phyloP scores from a whole-genome alignment of 106 monocot genomes.

The Dendrobium catenatum region DNA sequence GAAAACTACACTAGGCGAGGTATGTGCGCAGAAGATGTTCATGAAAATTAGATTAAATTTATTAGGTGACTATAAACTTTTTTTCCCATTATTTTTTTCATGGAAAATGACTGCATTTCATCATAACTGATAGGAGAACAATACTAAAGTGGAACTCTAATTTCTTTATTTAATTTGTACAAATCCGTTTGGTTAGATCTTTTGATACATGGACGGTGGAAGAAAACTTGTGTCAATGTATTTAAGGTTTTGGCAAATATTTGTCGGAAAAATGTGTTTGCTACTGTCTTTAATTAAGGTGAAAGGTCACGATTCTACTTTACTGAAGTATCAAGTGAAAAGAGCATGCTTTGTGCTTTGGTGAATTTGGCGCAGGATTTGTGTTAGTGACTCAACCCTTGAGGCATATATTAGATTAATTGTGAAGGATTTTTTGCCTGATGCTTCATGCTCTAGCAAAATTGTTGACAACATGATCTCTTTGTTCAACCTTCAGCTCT shows the following conservation, averaged over 20 bases:
- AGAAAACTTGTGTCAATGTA: background rate
- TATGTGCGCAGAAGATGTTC: conserved; percentile 10
- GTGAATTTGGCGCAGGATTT: too few relatives aligned
- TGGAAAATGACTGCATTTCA: background rate
- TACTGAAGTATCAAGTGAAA: too few relatives aligned
- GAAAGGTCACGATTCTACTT: too few relatives aligned
- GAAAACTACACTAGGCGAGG: conserved; percentile 77
- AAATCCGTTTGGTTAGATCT: background rate
- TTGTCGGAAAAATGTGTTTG: background rate
- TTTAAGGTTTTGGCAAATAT: background rate
- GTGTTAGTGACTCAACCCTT: too few relatives aligned
- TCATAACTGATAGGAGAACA: background rate
- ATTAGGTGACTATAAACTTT: too few relatives aligned
- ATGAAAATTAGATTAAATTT: background rate
- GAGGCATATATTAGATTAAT: too few relatives aligned
- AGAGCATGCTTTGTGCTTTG: too few relatives aligned
- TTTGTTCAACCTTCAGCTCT: too few relatives aligned
- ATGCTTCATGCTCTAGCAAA: too few relatives aligned
- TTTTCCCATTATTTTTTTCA: background rate
- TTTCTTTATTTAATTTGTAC: background rate
- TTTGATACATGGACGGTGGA: background rate
- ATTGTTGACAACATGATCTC: too few relatives aligned
- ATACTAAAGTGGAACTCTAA: background rate
- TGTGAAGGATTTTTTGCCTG: too few relatives aligned
- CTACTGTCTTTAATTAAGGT: background rate